Base-by-base conservation (phyloP, 371 early-diverging fungal species). In the Coemansia sp. region DNA sequence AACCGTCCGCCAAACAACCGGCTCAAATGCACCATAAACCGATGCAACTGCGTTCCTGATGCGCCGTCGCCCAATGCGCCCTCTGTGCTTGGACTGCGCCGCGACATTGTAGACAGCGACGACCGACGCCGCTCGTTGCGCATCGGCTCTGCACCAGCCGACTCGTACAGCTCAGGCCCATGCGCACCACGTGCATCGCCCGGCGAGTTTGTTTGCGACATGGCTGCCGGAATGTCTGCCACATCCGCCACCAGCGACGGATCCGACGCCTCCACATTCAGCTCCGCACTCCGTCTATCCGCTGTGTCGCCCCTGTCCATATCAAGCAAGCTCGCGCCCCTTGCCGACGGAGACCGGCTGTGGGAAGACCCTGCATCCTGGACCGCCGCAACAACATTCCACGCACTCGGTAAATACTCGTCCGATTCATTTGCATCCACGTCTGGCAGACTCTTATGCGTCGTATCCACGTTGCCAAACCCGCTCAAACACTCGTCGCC, bases 171-270 rank as follows among this genome's bases (percentile, higher is more conserved):
- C 5, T 7, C 59, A 40, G 24, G 2, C 4, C 45, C 5, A 5
- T 42, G 45, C 5, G 45, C 16, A 42, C n/a, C 14, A 8, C 16
- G 37, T 7, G 34, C n/a, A 4, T 5, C 48, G 0, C 29, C 61
- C 5, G 70, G 70, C 14, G 70, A 69, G 21, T 48, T 21, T 0
- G 65, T 21, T 42, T 52, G 70, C 31, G 65, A 57, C 13, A 70
- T 64, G 24, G 34, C 40, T 0, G 57, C 50, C 3, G 73, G 58
- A 5, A 67, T 50, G 18, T 60, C 70, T 2, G 69, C 66, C 39
- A 69, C 63, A 65, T 66, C 74, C 1, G 72, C 72, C 24, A 73
- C 73, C 13, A 73, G 54, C 40, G 73, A 73, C n/a, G 74, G 64
- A 27, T 69, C 69, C 10, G 69, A 55, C 2, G 48, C 63, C 16